Evolutionary conservation across 2,329 filamentous ascomycete species (phyloP).

Genomic region (Diaporthe citrichinensis): DNA sequence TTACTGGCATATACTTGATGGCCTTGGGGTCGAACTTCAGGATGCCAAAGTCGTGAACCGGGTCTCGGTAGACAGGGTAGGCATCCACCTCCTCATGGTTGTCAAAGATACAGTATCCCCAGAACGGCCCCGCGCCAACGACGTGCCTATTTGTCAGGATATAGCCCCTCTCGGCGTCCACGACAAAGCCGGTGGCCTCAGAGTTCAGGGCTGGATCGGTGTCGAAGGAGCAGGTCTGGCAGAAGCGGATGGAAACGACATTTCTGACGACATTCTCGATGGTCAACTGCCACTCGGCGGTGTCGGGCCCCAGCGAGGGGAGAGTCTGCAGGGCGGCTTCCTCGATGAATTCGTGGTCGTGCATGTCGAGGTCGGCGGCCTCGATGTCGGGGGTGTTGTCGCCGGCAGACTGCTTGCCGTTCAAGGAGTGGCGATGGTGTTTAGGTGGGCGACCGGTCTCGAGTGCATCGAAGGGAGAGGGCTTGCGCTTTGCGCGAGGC

Average conservation of each 20-base stretch:
- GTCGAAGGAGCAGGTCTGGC: conserved; percentile 97
- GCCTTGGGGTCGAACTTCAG: conserved; percentile 94
- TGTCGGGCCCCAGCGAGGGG: conserved; percentile 66
- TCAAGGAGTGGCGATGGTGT: conserved; percentile 44
- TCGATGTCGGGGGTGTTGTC: conserved; percentile 45
- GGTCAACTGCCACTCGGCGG: conserved; percentile 93
- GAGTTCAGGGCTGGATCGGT: conserved; percentile 95
- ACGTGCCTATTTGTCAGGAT: conserved; percentile 94
- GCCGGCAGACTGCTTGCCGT: conserved; percentile 45
- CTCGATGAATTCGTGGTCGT: conserved; percentile 38
- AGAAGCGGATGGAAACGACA: conserved; percentile 99
- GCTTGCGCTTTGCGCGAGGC: conserved; percentile 47
- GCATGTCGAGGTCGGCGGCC: conserved; percentile 41
- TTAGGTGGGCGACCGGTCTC: conserved; percentile 46
- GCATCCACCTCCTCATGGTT: conserved; percentile 98
- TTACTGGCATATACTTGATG: conserved; percentile 97
- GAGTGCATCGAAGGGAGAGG: conserved; percentile 41
- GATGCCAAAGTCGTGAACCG: conserved; percentile 98
- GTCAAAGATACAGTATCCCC: conserved; percentile 98
- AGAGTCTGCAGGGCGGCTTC: conserved; percentile 41
- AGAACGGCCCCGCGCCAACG: conserved; percentile 95
- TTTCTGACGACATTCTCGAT: conserved; percentile 95
- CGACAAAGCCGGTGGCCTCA: conserved; percentile 97
- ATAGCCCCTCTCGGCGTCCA: conserved; percentile 92
- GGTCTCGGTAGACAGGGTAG: conserved; percentile 96